Conservation (phyloP, 2,329 filamentous ascomycete genomes). For the Hymenoscyphus salicellus region DNA sequence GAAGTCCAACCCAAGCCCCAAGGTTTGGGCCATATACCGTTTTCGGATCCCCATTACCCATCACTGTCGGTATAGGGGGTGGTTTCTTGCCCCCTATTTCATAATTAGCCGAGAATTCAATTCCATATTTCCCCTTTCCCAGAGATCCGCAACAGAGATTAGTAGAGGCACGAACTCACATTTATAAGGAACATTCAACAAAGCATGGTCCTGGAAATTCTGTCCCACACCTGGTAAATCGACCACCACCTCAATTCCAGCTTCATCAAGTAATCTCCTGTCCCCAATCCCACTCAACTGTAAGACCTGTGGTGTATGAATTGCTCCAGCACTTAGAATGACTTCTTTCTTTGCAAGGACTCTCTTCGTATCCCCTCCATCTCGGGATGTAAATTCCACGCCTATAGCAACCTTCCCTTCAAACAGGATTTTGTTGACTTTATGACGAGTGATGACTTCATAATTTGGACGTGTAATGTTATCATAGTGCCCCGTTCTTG, state of each 20-base stretch:
- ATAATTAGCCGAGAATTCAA: not conserved
- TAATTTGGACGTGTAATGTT: conserved; percentile 2
- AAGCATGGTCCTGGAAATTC: conserved; percentile 52
- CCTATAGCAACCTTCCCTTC: not conserved
- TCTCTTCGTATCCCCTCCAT: not conserved
- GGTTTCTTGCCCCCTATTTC: not conserved
- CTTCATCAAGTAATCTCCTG: conserved; percentile 35
- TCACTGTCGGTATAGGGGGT: not conserved
- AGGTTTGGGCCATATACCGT: not conserved
- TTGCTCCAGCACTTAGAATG: conserved; percentile 45
- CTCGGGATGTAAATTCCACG: not conserved
- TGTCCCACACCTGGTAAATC: conserved; percentile 62
- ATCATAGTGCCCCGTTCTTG: conserved; percentile 6
- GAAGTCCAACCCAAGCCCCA: not conserved
- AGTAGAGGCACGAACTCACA: no score
- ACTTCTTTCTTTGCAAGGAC: conserved; percentile 38
- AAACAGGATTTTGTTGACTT: conserved; percentile 7
- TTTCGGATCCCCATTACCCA: not conserved
- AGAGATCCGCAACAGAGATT: no score
- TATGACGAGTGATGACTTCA: not conserved
- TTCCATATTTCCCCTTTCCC: not conserved
- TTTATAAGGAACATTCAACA: not conserved
- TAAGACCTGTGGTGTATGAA: conserved; percentile 46
- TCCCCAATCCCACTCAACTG: conserved; percentile 45
- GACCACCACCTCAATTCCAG: conserved; percentile 48